Base-by-base conservation (phyloP, 352 stramenopile species). In the Pythium biforme region DNA sequence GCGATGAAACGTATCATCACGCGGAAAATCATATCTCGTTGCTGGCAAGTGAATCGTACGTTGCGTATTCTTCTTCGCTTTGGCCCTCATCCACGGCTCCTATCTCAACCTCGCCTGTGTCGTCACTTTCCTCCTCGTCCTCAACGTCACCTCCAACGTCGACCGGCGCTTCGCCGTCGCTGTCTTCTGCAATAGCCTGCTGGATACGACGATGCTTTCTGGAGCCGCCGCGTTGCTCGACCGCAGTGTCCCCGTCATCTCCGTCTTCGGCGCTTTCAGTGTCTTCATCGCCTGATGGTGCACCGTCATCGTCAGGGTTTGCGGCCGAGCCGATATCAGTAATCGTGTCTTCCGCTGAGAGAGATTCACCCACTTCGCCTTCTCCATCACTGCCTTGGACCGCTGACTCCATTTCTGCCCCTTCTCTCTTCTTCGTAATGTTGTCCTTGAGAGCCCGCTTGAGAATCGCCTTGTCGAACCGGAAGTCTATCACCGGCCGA, bases 401-500 rank as follows among this genome's bases (percentile, higher is more conserved):
- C 39, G 31, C 15, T 46, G 26, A 23, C 14, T 31, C 6, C 31
- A 45, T 29, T 6, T 67, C 49, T 45, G 9, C 33, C 20, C 59
- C 33, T 11, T 23, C 51, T 46, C 46, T 41, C 29, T 68, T 59
- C 23, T 64, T 59, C 19, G 58, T 31, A 9, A 19, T 41, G 45
- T 22, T 12, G 34, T 68, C 54, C 22, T 45, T 23, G 5, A 72
- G 43, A 33, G 53, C 60, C 39, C 26, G 29, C 48, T 64, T 64
- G 9, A 85, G 57, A 14, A 60, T 55, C 10, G 81, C 74, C 26
- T 57, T 62, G 54, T 88, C 82, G 43, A 88, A 68, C 1, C 75
- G 72, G 41, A 88, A 88, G 55, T 88, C 79, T 6, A 75, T 70
- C 8, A 72, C 72, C 40, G 81, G 71, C 1, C 79, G 73, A 10